Conservation (phyloP, 2,329 filamentous ascomycete species). For the Plenodomus tracheiphilus region DNA sequence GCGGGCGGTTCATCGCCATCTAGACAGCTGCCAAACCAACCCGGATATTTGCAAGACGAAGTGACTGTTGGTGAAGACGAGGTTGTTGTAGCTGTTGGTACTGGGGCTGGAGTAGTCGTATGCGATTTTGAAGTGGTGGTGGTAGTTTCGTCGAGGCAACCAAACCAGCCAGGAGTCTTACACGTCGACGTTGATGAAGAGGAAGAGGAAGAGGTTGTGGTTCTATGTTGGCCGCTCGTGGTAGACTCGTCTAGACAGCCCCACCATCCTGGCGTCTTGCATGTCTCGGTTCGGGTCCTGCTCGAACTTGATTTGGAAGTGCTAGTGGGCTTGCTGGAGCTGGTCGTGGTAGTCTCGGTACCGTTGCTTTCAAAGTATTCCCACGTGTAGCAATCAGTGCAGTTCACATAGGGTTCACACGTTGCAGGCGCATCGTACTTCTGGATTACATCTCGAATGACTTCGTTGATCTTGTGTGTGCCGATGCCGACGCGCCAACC, state of each 20-base stretch:
- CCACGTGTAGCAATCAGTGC: constrained; percentile 89
- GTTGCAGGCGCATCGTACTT: constrained; percentile 79
- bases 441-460: constrained; percentile 84
- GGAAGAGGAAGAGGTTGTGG: constrained; percentile 44
- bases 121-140: constrained; percentile 26
- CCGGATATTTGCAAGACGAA: constrained; percentile 49
- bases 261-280: constrained; percentile 92
- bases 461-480: constrained; percentile 85
- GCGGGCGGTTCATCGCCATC: constrained; percentile 53
- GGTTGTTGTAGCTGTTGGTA: constrained; percentile 37
- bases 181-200: constrained; percentile 46
- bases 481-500: constrained; percentile 91
- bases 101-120: constrained; percentile 28
- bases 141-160: constrained; percentile 59
- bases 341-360: constrained; percentile 69
- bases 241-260: constrained; percentile 73
- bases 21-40: constrained; percentile 55
- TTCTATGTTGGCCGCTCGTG: constrained; percentile 52
- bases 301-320: constrained; percentile 55
- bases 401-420: constrained; percentile 74
- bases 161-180: constrained; percentile 66
- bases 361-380: constrained; percentile 94
- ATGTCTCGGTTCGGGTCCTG: constrained; percentile 76
- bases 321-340: constrained; percentile 56
- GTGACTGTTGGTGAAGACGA: constrained; percentile 37